Evolutionary conservation across 345 rosid genomes (phyloP).

Genomic region (Eucalyptus tenuipes): DNA sequence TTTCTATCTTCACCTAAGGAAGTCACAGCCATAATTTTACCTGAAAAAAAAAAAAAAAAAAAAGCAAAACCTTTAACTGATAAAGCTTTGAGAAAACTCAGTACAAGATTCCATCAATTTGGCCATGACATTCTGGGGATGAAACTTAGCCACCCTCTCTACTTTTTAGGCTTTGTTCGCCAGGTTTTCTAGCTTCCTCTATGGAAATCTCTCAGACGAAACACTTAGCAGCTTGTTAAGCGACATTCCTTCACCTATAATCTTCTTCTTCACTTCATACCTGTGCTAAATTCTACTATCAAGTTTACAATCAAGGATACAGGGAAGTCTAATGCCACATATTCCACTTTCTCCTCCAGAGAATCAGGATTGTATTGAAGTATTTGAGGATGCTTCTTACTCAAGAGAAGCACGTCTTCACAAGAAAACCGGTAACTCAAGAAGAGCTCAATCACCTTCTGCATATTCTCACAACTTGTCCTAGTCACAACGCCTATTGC

Average conservation of each 20-base stretch:
- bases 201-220: constrained; percentile 37
- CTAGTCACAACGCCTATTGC: constrained; percentile 70
- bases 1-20: too few species aligned
- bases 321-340: constrained; percentile 28
- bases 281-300: too few species aligned
- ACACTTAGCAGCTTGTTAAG: constrained; percentile 57
- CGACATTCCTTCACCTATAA: constrained; percentile 8
- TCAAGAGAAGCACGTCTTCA: constrained; percentile 44
- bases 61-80: too few species aligned
- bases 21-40: too few species aligned
- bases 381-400: constrained; percentile 73
- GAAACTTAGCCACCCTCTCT: background rate
- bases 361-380: constrained; percentile 48
- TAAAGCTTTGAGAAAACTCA: too few species aligned
- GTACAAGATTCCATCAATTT: background rate
- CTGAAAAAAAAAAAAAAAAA: too few species aligned
- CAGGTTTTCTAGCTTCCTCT: background rate
- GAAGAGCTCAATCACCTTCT: constrained; percentile 59
- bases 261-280: too few species aligned
- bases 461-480: constrained; percentile 69
- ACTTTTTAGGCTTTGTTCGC: background rate
- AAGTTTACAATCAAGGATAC: accelerated
- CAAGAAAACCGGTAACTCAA: constrained; percentile 44
- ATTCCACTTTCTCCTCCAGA: constrained; percentile 59
- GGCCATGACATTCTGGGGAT: background rate